Percentiles rank a stretch among this genome's conserved stretches.
Conservation (phyloP, 805 yeast species). For the Pichia manshurica region DNA sequence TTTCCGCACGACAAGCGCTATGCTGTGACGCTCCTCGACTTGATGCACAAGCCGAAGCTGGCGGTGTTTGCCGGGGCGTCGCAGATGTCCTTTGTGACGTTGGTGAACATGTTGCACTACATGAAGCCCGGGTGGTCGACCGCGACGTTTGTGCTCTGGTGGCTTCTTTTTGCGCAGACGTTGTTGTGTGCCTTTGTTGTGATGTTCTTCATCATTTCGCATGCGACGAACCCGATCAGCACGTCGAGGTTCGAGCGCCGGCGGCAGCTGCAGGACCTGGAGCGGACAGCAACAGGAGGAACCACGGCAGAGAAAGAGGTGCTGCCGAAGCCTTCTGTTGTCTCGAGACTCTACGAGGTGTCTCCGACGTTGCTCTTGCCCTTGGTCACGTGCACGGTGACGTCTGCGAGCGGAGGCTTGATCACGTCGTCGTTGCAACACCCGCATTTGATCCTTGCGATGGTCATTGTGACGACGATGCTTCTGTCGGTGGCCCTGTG, state of each 20-base stretch:
- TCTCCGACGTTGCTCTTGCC: constrained; percentile 63
- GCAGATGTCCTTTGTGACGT: constrained; percentile 72
- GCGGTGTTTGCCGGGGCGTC: constrained; percentile 71
- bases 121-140: constrained; percentile 40
- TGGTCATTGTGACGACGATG: constrained; percentile 49
- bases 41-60: constrained; percentile 38
- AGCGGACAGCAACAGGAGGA: too few species aligned
- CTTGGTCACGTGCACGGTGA: constrained; percentile 74
- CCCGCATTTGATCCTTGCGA: constrained; percentile 32
- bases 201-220: constrained; percentile 42
- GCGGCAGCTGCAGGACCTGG: too few species aligned
- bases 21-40: constrained; percentile 13
- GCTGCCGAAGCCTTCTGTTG: too few species aligned
- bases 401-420: constrained; percentile 62
- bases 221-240: constrained; percentile 5
- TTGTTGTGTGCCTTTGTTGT: constrained; percentile 57
- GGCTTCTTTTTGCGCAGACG: constrained; percentile 55
- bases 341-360: constrained; percentile 33
- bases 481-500: constrained; percentile 64
- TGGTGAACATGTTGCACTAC: constrained; percentile 50
- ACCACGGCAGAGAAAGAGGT: too few species aligned
- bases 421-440: constrained; percentile 36
- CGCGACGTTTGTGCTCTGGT: constrained; percentile 62
- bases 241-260: background rate
- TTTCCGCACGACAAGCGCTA: constrained; percentile 14